Base-by-base conservation (phyloP, 352 stramenopile genomes). In the Globisporangium megalacanthum region DNA sequence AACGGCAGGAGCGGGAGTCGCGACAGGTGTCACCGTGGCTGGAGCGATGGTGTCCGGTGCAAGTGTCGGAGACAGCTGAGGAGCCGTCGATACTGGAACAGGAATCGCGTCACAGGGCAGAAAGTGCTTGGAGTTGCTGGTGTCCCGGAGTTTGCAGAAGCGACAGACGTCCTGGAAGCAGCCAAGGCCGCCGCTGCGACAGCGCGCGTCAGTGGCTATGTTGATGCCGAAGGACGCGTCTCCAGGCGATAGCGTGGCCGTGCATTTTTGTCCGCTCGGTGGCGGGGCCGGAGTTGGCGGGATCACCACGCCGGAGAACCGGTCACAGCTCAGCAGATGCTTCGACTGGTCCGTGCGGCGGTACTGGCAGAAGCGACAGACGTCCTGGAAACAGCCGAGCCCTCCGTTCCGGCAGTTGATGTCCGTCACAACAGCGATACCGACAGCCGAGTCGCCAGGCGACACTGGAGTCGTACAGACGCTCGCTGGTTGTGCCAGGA, bases 351-450 rank as follows among this genome's bases (percentile, higher is more conserved):
- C 37, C 3, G 64, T 65, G 10, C 48, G 52, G 14, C 47, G 13
- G 17, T 41, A 22, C 48, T 63, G 56, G 49, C 62, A 73, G 39
- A 63, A 68, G 36, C 62, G 62, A 17, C 66, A 73, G 2, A 67
- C 49, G 11, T 58, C 39, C 9, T 60, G 20, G 36, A 65, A 64
- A 52, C 66, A 73, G 33, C 62, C 66, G 10, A 69, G 55, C 17
- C 66, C 58, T 17, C 58, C 62, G 14, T 8, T 47, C 33, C 50
- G 46, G 36, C 66, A 73, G 6, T 20, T 49, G 1, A 33, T 10
- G 47, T 72, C 65, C 5, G 47, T 56, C 15, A 69, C 41, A 13
- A 66, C 33, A 14, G 51, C 19, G 22, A 72, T 65, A 10, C 65
- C 65, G 39, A 36, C 65, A 9, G 20, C 52, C 20, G 14, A 20